Evolutionary conservation across 1,284 basidiomycete species (phyloP).

Genomic region (Butyriboletus appendiculatus): DNA sequence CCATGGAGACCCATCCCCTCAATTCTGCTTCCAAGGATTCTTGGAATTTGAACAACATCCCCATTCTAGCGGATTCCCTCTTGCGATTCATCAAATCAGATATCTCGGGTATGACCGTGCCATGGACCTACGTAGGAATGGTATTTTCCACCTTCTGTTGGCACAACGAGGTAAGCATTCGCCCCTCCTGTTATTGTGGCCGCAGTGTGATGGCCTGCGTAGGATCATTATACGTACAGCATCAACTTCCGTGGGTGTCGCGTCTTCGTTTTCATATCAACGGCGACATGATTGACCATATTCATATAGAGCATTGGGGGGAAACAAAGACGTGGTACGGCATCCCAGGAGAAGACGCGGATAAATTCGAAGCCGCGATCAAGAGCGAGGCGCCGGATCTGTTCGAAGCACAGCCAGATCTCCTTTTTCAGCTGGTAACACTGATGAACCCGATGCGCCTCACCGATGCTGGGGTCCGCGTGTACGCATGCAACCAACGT

Average conservation of each 20-base stretch:
- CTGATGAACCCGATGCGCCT: conserved; percentile 95
- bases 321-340: conserved; percentile 99
- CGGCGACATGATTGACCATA: conserved; percentile 20
- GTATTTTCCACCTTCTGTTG: conserved; percentile 99
- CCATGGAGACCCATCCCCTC: conserved; percentile 88
- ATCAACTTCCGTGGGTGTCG: conserved; percentile 84
- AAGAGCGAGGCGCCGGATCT: conserved; percentile 95
- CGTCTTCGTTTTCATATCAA: conserved; percentile 15
- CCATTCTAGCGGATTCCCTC: conserved; percentile 86
- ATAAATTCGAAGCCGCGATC: conserved; percentile 96
- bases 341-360: conserved; percentile 91
- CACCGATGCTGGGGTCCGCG: conserved; percentile 87
- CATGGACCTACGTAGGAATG: conserved; percentile 99
- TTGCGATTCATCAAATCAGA: conserved; percentile 96
- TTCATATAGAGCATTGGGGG: conserved; percentile 90
- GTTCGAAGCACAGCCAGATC: conserved; percentile 97
- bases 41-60: conserved; percentile 99
- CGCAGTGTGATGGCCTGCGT: conserved; percentile 22
- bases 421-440: conserved; percentile 97
- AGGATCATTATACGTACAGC: conserved; percentile 98
- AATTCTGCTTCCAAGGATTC: conserved; percentile 88
- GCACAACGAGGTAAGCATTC: conserved; percentile 88
- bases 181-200: conserved; percentile 18
- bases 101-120: conserved; percentile 99
- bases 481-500: conserved; percentile 94